Evolutionary conservation across 768 basidiomycete species (phyloP).

Genomic region (Hydnum rufescens): DNA sequence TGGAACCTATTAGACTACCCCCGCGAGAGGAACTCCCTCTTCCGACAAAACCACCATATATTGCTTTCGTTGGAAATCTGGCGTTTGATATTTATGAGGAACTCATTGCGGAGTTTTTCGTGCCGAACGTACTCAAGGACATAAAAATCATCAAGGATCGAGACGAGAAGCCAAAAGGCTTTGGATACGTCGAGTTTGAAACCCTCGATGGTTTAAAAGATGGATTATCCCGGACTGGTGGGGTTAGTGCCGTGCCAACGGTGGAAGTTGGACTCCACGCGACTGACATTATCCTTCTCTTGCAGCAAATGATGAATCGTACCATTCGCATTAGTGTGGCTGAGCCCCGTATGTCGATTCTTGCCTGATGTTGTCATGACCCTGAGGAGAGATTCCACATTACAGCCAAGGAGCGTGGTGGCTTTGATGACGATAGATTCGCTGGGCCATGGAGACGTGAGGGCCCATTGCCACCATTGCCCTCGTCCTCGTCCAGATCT

Average conservation of each 20-base stretch:
- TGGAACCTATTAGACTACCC: slow-evolving; percentile 11
- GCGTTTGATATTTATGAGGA: slow-evolving; percentile 77
- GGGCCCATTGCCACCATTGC: slow-evolving; percentile 55
- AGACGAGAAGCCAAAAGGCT: slow-evolving; percentile 92
- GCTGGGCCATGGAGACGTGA: slow-evolving; percentile 75
- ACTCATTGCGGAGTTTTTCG: slow-evolving; percentile 70
- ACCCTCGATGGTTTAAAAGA: slow-evolving; percentile 71
- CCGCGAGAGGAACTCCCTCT: slow-evolving; percentile 84
- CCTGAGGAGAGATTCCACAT: slow-evolving; percentile 6
- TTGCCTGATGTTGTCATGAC: too few relatives aligned
- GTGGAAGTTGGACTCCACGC: background rate
- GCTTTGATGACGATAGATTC: slow-evolving; percentile 49
- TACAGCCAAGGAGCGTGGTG: slow-evolving; percentile 49
- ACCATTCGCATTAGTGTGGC: slow-evolving; percentile 83
- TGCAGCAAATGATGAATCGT: slow-evolving; percentile 53
- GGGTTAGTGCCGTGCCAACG: slow-evolving; percentile 26
- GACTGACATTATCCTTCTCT: background rate
- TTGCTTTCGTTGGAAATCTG: slow-evolving; percentile 91
- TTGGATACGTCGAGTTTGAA: slow-evolving; percentile 94
- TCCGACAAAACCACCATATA: slow-evolving; percentile 87
- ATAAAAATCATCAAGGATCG: slow-evolving; percentile 85
- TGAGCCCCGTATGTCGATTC: slow-evolving; percentile 60
- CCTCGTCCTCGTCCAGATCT: slow-evolving; percentile 14
- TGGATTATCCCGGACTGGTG: slow-evolving; percentile 50
- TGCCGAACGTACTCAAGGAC: slow-evolving; percentile 46